phyloP scores from a whole-genome alignment of 2,329 filamentous ascomycete genomes.

The Septoria petroselini region DNA sequence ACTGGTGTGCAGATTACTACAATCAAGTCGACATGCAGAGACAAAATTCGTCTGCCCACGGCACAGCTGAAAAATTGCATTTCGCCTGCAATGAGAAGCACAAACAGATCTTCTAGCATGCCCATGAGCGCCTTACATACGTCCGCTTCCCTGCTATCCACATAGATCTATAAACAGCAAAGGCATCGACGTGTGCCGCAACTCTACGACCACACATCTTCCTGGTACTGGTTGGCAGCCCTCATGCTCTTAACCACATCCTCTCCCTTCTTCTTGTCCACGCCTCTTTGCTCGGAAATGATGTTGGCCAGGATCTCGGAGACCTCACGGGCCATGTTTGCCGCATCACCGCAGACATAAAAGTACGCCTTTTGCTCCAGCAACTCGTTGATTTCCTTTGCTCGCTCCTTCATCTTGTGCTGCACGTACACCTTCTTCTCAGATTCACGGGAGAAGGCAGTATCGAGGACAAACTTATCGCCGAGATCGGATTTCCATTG shows the following conservation, averaged over 20 bases:
- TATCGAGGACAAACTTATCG: slow-evolving; percentile 85
- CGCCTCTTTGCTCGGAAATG: slow-evolving; percentile 75
- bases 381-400: slow-evolving; percentile 81
- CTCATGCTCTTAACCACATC: slow-evolving; percentile 98
- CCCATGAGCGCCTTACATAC: neutral
- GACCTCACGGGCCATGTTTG: slow-evolving; percentile 63
- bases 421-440: slow-evolving; percentile 94
- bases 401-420: slow-evolving; percentile 79
- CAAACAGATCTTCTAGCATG: too few species aligned
- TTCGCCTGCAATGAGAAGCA: too few species aligned
- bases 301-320: slow-evolving; percentile 79
- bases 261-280: slow-evolving; percentile 83
- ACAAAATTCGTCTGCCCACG: too few species aligned
- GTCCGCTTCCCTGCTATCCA: neutral
- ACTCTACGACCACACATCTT: slow-evolving; percentile 63
- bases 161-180: too few species aligned
- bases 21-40: too few species aligned
- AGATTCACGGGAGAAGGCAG: slow-evolving; percentile 88
- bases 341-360: slow-evolving; percentile 96
- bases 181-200: neutral
- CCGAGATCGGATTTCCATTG: slow-evolving; percentile 79
- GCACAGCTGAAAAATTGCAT: too few species aligned
- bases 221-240: slow-evolving; percentile 92
- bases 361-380: slow-evolving; percentile 86
- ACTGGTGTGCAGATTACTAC: too few species aligned